Evolutionary conservation across 768 basidiomycete species (phyloP).

Genomic region (Lactifluus rugatus): DNA sequence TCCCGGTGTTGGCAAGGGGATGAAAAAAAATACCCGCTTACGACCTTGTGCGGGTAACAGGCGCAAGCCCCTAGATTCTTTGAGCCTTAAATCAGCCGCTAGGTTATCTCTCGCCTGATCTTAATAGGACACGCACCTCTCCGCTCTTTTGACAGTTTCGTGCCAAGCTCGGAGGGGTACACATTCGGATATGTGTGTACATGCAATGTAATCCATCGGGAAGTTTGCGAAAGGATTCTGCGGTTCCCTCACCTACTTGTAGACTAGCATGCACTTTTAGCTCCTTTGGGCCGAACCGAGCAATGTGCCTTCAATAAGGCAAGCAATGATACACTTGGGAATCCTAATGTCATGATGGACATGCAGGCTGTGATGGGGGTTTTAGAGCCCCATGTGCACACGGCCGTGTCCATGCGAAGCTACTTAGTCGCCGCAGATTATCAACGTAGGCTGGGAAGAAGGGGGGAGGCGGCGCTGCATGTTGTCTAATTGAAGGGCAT

Average conservation of each 20-base stretch:
- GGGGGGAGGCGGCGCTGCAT: background rate
- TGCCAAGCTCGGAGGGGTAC: background rate
- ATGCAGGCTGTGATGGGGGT: background rate
- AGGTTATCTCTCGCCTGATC: background rate
- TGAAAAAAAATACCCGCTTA: background rate
- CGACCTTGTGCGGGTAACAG: background rate
- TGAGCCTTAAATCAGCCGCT: too few species aligned
- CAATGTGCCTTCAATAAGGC: background rate
- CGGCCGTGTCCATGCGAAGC: background rate
- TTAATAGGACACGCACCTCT: background rate
- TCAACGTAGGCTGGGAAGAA: background rate
- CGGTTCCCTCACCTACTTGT: background rate
- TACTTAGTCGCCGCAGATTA: background rate
- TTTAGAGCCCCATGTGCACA: background rate
- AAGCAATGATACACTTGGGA: background rate
- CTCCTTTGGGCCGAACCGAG: background rate
- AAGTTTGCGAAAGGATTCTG: constrained; percentile 2
- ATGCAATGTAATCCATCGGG: background rate
- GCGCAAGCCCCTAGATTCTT: too few species aligned
- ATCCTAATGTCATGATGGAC: background rate
- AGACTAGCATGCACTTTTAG: background rate
- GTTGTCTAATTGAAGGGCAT: background rate
- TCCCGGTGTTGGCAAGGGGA: constrained; percentile 11
- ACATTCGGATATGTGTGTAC: background rate
- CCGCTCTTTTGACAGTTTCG: background rate